These are phyloP conservation scores for Globisporangium nunn DNA, from an alignment of 352 stramenopile species.

Conservation along the genomic window DNA sequence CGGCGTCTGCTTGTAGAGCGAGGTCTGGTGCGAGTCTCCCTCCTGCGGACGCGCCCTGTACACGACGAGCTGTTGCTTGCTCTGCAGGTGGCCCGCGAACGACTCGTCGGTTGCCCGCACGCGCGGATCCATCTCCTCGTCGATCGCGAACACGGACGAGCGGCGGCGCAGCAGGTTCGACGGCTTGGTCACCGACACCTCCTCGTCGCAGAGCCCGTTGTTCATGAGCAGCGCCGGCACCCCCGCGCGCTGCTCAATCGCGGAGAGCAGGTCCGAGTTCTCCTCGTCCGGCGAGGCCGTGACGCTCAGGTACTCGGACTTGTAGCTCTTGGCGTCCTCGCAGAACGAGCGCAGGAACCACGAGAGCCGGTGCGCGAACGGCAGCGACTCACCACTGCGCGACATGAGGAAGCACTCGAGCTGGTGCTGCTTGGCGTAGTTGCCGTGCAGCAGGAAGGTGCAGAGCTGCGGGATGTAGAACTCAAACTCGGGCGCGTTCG, in stretches of 20 bases:
- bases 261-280: constrained; percentile 51
- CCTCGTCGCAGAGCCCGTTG: constrained; percentile 58
- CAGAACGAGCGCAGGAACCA: constrained; percentile 89
- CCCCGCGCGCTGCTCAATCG: constrained; percentile 56
- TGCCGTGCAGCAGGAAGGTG: constrained; percentile 79
- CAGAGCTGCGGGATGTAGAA: constrained; percentile 89
- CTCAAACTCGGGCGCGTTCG: constrained; percentile 64
- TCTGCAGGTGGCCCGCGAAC: constrained; percentile 47
- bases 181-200: constrained; percentile 40
- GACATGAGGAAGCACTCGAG: constrained; percentile 86
- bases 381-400: constrained; percentile 67
- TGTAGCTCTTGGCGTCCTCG: constrained; percentile 46
- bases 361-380: constrained; percentile 76
- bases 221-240: constrained; percentile 73
- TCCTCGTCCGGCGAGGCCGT: constrained; percentile 47
- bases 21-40: constrained; percentile 52
- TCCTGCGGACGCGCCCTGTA: constrained; percentile 54
- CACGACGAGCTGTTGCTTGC: constrained; percentile 40
- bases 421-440: constrained; percentile 79
- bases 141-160: constrained; percentile 53
- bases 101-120: constrained; percentile 38
- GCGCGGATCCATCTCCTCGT: constrained; percentile 31
- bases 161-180: constrained; percentile 43
- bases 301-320: constrained; percentile 74
- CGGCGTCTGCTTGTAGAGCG: constrained; percentile 61